Conservation (phyloP, 352 stramenopile genomes). For the Phytopythium chamaehyphon region DNA sequence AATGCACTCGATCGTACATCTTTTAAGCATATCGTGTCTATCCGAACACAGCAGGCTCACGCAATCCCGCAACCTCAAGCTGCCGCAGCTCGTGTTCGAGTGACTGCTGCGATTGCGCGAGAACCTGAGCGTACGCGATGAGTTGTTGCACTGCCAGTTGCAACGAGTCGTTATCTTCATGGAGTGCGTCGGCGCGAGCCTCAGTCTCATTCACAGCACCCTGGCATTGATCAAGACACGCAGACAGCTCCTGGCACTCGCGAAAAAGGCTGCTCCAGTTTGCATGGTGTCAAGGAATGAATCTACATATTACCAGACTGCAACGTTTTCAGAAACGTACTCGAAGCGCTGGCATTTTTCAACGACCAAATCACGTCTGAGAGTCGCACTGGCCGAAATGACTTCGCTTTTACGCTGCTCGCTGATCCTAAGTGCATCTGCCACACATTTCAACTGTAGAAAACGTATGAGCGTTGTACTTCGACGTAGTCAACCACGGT, state of each 20-base stretch:
- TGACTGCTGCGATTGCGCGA: constrained; percentile 37
- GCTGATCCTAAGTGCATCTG: constrained; percentile 28
- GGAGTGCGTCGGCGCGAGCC: constrained; percentile 26
- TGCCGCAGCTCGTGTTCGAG: constrained; percentile 45
- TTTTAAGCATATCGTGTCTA: too few species aligned
- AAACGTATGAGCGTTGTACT: too few species aligned
- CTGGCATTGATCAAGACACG: constrained; percentile 43
- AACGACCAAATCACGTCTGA: constrained; percentile 54
- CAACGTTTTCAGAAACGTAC: constrained; percentile 16
- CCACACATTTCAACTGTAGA: constrained; percentile 32
- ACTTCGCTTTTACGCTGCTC: constrained; percentile 35
- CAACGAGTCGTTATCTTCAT: constrained; percentile 48
- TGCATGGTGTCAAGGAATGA: not conserved
- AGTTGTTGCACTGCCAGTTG: constrained; percentile 47
- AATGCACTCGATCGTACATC: too few species aligned
- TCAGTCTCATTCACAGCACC: constrained; percentile 24
- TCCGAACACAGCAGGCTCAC: constrained; percentile 38
- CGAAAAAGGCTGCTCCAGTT: constrained; percentile 31
- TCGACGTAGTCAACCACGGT: too few species aligned
- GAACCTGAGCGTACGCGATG: constrained; percentile 44
- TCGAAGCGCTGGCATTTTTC: constrained; percentile 54
- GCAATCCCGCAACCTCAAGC: constrained; percentile 38
- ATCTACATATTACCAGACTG: not conserved
- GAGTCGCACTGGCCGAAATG: constrained; percentile 19
- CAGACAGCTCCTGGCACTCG: constrained; percentile 47